Evolutionary conservation across 805 yeast genomes (phyloP).

Genomic region (Saccharomycopsis olivae): DNA sequence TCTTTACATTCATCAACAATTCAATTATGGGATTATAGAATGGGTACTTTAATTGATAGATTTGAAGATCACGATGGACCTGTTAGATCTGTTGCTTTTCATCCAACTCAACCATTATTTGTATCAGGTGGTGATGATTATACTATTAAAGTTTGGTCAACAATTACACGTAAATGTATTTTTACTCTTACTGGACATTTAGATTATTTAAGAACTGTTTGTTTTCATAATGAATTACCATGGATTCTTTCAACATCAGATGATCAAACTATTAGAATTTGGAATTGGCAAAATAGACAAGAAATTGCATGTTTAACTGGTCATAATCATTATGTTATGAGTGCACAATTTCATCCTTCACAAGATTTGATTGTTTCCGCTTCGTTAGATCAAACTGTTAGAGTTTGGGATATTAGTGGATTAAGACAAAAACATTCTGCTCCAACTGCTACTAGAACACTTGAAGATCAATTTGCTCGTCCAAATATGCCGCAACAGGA

Average conservation of each 20-base stretch:
- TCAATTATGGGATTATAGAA: conserved; percentile 98
- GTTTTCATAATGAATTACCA: conserved; percentile 91
- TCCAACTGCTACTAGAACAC: conserved; percentile 34
- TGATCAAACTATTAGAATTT: conserved; percentile 95
- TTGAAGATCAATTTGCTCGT: conserved; percentile 36
- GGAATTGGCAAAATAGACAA: conserved; percentile 99
- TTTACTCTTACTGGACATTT: conserved; percentile 89
- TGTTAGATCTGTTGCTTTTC: conserved; percentile 90
- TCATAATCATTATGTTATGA: conserved; percentile 96
- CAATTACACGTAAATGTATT: conserved; percentile 80
- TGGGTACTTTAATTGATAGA: conserved; percentile 95
- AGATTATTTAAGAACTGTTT: conserved; percentile 90
- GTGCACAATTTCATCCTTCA: conserved; percentile 93
- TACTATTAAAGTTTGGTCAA: conserved; percentile 91
- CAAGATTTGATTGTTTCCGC: conserved; percentile 94
- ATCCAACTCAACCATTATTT: conserved; percentile 95
- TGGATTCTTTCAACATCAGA: conserved; percentile 96
- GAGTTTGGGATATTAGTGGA: conserved; percentile 98
- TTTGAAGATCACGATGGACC: conserved; percentile 99
- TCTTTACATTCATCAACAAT: conserved; percentile 96
- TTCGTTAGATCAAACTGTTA: conserved; percentile 94
- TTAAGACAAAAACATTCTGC: conserved; percentile 93
- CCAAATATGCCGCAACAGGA: conserved; percentile 63
- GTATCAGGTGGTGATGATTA: conserved; percentile 98
- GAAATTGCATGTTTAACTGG: conserved; percentile 97